phyloP scores from a whole-genome alignment of 192 early-diverging fungal species.

The Coemansia sp. region DNA sequence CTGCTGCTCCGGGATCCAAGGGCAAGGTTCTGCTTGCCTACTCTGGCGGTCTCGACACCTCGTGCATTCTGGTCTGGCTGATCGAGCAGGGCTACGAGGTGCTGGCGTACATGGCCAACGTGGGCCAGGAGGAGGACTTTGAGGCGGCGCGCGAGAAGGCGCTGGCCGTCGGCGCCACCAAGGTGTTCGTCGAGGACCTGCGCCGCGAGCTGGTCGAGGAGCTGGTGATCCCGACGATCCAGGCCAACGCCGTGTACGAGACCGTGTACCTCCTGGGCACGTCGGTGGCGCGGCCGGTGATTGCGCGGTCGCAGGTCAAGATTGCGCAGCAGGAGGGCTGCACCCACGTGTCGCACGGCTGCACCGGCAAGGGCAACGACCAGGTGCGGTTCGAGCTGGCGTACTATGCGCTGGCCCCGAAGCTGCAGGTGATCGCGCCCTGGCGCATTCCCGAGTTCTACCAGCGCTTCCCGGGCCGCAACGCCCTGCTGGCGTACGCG shows the following conservation, averaged over 20 bases:
- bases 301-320: conserved; percentile 85
- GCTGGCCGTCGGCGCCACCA: conserved; percentile 84
- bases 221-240: conserved; percentile 86
- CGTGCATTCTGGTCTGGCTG: conserved; percentile 98
- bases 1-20: conserved; percentile 60
- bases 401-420: conserved; percentile 92
- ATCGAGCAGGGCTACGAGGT: conserved; percentile 98
- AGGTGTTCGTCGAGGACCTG: conserved; percentile 96
- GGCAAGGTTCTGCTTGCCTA: conserved; percentile 91
- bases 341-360: conserved; percentile 96
- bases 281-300: conserved; percentile 94
- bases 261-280: conserved; percentile 96
- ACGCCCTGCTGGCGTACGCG: conserved; percentile 88
- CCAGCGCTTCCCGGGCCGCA: conserved; percentile 89
- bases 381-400: conserved; percentile 99
- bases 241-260: conserved; percentile 95
- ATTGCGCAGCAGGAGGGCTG: conserved; percentile 92
- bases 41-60: conserved; percentile 98
- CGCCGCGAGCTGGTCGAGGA: conserved; percentile 91
- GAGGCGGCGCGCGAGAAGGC: conserved; percentile 91
- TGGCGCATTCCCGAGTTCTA: conserved; percentile 97
- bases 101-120: conserved; percentile 94
- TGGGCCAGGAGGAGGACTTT: conserved; percentile 99
- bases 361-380: conserved; percentile 99
- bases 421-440: conserved; percentile 95